A percentile compares a stretch with the other conserved stretches of the same genome.
Conservation (phyloP, 371 early-diverging fungal species). For the Mortierella sp. region DNA sequence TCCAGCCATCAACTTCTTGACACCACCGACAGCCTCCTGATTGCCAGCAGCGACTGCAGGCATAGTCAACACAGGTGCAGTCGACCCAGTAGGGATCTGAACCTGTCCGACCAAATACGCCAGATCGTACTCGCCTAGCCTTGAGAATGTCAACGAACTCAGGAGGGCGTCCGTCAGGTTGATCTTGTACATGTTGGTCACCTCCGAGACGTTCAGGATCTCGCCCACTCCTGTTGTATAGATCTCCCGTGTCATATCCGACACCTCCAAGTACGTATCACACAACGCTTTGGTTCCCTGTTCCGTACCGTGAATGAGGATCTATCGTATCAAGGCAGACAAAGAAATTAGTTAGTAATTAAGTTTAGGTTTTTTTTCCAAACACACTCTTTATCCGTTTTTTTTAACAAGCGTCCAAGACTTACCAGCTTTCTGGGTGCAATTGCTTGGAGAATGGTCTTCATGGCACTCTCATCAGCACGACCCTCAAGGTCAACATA, state of each 20-base stretch:
- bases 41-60: slow-evolving; percentile 57
- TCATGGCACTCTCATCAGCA: slow-evolving; percentile 89
- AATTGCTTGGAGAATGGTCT: slow-evolving; percentile 88
- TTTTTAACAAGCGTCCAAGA: slow-evolving; percentile 6
- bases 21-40: slow-evolving; percentile 23
- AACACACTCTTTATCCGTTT: background rate
- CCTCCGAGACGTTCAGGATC: slow-evolving; percentile 90
- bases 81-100: slow-evolving; percentile 74
- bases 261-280: slow-evolving; percentile 68
- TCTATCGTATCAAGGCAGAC: slow-evolving; percentile 59
- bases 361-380: background rate
- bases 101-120: slow-evolving; percentile 83
- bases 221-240: slow-evolving; percentile 87
- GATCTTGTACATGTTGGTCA: slow-evolving; percentile 85
- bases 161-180: slow-evolving; percentile 91
- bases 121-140: slow-evolving; percentile 84
- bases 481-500: slow-evolving; percentile 95
- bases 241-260: slow-evolving; percentile 85
- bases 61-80: slow-evolving; percentile 85
- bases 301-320: slow-evolving; percentile 86
- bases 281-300: slow-evolving; percentile 76
- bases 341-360: background rate
- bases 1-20: slow-evolving; percentile 12
- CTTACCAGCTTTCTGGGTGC: slow-evolving; percentile 88
- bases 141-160: slow-evolving; percentile 80